A percentile compares a stretch with the other conserved stretches of the same genome.
Conservation (phyloP, 2,329 filamentous ascomycete genomes). For the Dactylonectria macrodidyma region DNA sequence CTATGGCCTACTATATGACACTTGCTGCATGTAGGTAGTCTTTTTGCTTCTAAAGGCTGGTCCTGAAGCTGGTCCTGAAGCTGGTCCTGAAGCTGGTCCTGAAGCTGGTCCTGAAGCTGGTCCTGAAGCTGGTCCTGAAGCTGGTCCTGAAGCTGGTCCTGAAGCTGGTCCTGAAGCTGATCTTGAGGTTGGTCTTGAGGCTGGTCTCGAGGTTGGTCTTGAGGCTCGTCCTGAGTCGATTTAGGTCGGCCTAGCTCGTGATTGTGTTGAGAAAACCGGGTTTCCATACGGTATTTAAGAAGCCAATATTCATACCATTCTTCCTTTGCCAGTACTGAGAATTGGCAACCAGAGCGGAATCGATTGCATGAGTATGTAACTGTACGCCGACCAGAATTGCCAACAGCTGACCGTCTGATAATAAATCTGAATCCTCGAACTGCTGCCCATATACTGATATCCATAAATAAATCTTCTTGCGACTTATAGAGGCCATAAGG, state of each 20-base stretch:
- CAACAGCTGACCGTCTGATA: not conserved
- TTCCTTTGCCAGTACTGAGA: not conserved
- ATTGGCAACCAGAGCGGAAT: not conserved
- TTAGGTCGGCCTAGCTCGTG: not conserved
- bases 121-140: no score
- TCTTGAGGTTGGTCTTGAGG: no score
- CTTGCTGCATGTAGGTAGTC: conserved; percentile 6
- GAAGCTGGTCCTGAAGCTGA: no score
- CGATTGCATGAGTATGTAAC: conserved; percentile 3
- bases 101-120: no score
- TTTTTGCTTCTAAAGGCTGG: conserved; percentile 4
- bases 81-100: no score
- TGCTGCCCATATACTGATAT: not conserved
- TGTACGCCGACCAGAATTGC: conserved; percentile 3
- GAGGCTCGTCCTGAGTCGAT: not conserved
- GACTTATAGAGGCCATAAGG: not conserved
- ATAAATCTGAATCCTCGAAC: conserved; percentile 1
- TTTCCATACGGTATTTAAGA: conserved; percentile 7
- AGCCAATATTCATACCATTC: not conserved
- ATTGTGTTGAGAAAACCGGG: conserved; percentile 14
- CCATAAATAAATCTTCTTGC: conserved; percentile 9
- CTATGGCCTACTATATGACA: conserved; percentile 7
- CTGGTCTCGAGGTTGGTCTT: no score
- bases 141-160: no score
- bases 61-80: not conserved